Base-by-base conservation (phyloP, 2,329 filamentous ascomycete species). In the Fusarium ramigenum region DNA sequence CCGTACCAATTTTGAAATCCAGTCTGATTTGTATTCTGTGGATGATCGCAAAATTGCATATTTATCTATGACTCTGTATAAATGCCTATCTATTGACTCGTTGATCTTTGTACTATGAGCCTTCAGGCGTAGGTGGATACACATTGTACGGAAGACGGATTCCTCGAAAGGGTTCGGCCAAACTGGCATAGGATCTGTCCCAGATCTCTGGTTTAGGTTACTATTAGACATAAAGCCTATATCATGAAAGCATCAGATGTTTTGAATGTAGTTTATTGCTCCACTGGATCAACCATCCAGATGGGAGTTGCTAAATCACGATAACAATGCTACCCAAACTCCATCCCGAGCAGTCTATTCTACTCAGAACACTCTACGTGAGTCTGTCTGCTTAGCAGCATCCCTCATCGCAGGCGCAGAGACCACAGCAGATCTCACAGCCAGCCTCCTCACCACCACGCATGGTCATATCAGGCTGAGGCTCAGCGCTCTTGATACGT, bases 391-490 rank as follows among this genome's bases (percentile, higher is more conserved):
- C 47, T 70, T 63, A 85, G 78, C 84, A 85, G 79, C 84, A 85
- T 28, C 75, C 77, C 73, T 85, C 84, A 2, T 85, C 77, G 73
- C 84, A 85, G 57, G 78, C 83, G 77, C 84, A 85, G 66, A 85
- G 82, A 64, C 84, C 84, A 66, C 84, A 85, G 80, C 84, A 85
- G 68, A 85, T 76, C 75, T 85, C 84, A 65, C 84, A 85, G 42
- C 84, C 84, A 40, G 83, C 84, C 69, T 85, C 84, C 72, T 85
- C 84, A 72, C 84, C 84, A 75, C 84, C 84, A 46, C 83, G 82
- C 63, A 85, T 80, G 69, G 76, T 79, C 80, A 85, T 83, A 39
- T 84, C 81, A 61, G 83, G 82, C 66, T 84, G 82, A 59, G 84
- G 84, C 74, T 85, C 83, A 43, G 78, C 68, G 56, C 79, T 43